Percentiles rank a stretch among this genome's conserved stretches.
phyloP scores from a whole-genome alignment of 2,329 filamentous ascomycete species.

The Pleomassaria siparia region DNA sequence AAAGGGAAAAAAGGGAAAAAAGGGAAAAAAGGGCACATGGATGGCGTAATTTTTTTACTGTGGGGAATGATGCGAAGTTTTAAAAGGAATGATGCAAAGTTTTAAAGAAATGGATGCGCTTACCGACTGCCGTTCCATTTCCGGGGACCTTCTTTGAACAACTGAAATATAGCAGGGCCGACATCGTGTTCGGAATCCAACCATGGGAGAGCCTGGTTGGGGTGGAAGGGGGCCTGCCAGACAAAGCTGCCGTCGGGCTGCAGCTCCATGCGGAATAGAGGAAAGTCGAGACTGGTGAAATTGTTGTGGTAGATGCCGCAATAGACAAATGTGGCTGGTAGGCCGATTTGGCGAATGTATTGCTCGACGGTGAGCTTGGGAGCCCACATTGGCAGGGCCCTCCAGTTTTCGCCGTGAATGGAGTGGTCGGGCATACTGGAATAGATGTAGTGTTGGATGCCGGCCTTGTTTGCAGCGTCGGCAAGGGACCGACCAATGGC shows the following conservation, averaged over 20 bases:
- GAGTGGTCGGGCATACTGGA: conserved; percentile 96
- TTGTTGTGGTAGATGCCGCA: conserved; percentile 99
- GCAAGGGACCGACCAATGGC: conserved; percentile 85
- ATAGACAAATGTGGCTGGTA: conserved; percentile 91
- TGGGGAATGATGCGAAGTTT: conserved; percentile 21
- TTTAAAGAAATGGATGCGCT: conserved; percentile 36
- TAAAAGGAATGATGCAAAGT: too few species aligned
- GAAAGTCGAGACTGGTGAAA: conserved; percentile 89
- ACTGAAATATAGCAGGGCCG: conserved; percentile 85
- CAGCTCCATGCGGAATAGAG: conserved; percentile 92
- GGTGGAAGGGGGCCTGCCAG: conserved; percentile 94
- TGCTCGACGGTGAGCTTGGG: conserved; percentile 92
- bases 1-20: conserved; percentile 9
- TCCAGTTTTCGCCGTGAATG: conserved; percentile 74
- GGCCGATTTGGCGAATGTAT: conserved; percentile 77
- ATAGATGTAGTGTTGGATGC: conserved; percentile 90
- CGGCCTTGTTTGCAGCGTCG: conserved; percentile 81
- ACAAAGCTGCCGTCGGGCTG: conserved; percentile 81
- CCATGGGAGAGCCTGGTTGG: conserved; percentile 87
- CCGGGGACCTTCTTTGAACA: conserved; percentile 88
- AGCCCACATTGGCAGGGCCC: conserved; percentile 84
- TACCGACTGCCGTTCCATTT: conserved; percentile 79
- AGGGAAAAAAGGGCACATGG: conserved; percentile 9
- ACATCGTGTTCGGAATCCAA: conserved; percentile 95
- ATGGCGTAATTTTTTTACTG: conserved; percentile 11